Evolutionary conservation across 2,329 filamentous ascomycete genomes (phyloP), one percentile per base, ranked within the genome.

Genomic region (Fusarium continuum): DNA sequence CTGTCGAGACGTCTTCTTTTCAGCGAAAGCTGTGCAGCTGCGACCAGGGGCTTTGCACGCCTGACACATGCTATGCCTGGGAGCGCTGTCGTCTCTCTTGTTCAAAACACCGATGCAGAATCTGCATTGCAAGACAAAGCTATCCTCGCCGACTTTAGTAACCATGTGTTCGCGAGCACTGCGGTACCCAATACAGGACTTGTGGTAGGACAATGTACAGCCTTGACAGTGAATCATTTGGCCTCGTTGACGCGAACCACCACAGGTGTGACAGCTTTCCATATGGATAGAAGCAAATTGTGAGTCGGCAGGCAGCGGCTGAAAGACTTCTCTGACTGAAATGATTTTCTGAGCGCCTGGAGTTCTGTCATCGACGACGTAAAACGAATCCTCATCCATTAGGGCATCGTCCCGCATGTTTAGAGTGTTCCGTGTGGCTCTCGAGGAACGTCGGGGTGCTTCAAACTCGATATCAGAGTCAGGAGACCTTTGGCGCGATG

Each of bases 101-200:
- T 81, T 79, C 39, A 88, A 83, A 17, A 83, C 72, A 4, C 89
- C 89, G 61, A 98, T 84, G 73, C 95, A 99, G 53, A 88, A 90
- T 65, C 88, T 89, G 77, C 95, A 99, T 73, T 99, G 95, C 32
- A 99, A 79, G 14, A 99, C 88, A 68, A 96, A 98, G 31, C 89
- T 77, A 3, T 89, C 87, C 1, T 89, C 81, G 3, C 82, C 88
- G 47, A 97, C 77, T 74, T 98, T 99, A 20, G 93, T 98, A 9
- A 92, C 92, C 29, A 95, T 79, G 74, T 98, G 95, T n/a, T 97
- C 92, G 58, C 95, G 85, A 11, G 75, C 80, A 46, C 84, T 85
- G 44, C 95, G 86, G 43, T 83, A 81, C 2, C 94, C 93, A 23
- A 99, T 82, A 72, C 95, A 99, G 34, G 78, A 79, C 74, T 91